Percentiles rank a stretch among this genome's conserved stretches.
Conservation (phyloP, 2,329 filamentous ascomycete genomes). For the Paracoccidioides brasiliensis region DNA sequence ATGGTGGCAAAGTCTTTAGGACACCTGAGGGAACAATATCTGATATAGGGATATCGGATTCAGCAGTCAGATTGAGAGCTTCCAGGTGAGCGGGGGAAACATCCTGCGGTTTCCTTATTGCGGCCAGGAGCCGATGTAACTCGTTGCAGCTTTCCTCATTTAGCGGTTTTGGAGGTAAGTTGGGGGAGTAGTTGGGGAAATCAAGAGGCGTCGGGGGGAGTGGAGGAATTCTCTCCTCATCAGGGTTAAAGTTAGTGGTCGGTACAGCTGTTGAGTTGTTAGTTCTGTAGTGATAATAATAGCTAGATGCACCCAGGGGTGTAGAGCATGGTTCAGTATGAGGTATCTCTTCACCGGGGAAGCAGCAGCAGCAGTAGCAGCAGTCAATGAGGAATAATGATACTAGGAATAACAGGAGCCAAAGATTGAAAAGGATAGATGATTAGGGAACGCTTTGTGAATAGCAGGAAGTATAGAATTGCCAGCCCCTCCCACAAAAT, state of each 20-base stretch:
- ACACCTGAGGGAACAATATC: slow-evolving; percentile 24
- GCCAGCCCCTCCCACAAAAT: background rate
- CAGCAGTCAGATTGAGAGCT: slow-evolving; percentile 30
- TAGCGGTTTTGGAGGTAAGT: slow-evolving; percentile 23
- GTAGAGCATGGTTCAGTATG: too few species aligned
- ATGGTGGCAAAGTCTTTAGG: slow-evolving; percentile 25
- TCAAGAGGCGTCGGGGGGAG: slow-evolving; percentile 37
- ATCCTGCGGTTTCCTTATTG: slow-evolving; percentile 29
- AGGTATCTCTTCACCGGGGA: background rate
- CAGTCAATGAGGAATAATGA: background rate
- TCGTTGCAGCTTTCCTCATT: slow-evolving; percentile 22
- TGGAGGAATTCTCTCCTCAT: slow-evolving; percentile 37
- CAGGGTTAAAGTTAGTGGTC: slow-evolving; percentile 21
- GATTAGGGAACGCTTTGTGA: background rate
- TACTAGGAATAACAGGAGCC: background rate
- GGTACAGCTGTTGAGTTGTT: slow-evolving; percentile 14
- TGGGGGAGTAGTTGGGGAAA: slow-evolving; percentile 37
- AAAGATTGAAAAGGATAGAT: background rate
- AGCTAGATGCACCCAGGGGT: background rate
- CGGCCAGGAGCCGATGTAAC: slow-evolving; percentile 34
- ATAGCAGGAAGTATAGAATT: too few species aligned
- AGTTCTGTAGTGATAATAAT: background rate
- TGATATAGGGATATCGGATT: slow-evolving; percentile 23
- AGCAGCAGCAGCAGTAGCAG: background rate
- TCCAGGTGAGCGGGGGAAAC: slow-evolving; percentile 27